Base-by-base conservation (phyloP, 1,284 basidiomycete genomes). In the Pseudozyma sp. region DNA sequence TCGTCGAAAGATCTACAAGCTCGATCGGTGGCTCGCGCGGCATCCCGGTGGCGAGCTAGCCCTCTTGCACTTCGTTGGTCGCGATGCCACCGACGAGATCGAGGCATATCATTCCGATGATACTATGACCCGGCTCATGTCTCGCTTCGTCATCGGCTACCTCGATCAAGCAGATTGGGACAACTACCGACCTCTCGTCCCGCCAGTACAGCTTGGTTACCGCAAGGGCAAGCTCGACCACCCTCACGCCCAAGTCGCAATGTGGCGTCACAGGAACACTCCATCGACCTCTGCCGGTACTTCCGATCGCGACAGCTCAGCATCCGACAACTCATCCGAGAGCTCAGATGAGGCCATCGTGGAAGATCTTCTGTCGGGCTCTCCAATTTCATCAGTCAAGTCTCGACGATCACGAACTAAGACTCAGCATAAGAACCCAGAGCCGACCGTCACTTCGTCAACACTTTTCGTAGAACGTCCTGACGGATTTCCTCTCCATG, bases 61-160 rank as follows among this genome's bases (percentile, higher is more conserved):
- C 18, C 91, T 99, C 69, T 90, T 97, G 34, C 97, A 99, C 87
- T 98, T 96, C 83, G 91, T 97, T 36, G 97, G 97, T 3, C 90
- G 96, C 54, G 95, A 99, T 84, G 96, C 95, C 0, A 90, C 92
- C 3, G 93, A 97, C 87, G 96, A 99, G 86, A 92, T 98, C 50
- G 90, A 94, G 72, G 96, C 94, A 12, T 98, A 94, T 86, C 96
- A 99, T 85, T 88, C 88, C 1, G 89, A 90, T 38, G 86, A 88
- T 55, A 92, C 94, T 45, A 79, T 89, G 34, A 87, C 90, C 57
- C 86, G 87, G 25, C 67, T 69, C 53, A 90, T 99, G 84, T 86
- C 87, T 21, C 88, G 88, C 36, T 97, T 92, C 85, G 89, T 90
- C 50, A 88, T 97, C 35, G 96, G 92, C 13, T 88, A 88, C 25